A percentile compares a stretch with the other conserved stretches of the same genome.
Conservation (phyloP, 129 eudicot species). For the Arctium lappa region DNA sequence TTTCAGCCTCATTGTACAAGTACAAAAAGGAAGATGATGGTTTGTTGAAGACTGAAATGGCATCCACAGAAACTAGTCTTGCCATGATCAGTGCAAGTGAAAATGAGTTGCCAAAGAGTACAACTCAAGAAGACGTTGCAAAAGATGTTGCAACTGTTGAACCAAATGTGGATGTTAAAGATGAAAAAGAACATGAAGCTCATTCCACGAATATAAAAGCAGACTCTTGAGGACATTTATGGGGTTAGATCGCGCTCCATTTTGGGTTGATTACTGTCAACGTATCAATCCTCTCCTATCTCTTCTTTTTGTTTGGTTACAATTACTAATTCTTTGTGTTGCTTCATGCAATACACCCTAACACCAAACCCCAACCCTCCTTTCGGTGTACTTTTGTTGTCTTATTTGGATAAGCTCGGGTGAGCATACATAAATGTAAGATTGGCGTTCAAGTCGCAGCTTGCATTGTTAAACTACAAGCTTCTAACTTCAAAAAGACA, state of each 20-base stretch:
- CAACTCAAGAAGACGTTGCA: constrained; percentile 12
- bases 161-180: background rate
- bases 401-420: background rate
- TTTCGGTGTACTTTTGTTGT: background rate
- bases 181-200: constrained; percentile 14
- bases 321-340: background rate
- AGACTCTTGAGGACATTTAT: background rate
- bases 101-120: constrained; percentile 2
- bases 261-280: background rate
- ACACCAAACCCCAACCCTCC: background rate
- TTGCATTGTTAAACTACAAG: background rate
- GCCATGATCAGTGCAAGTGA: constrained; percentile 30
- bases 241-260: background rate
- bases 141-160: background rate
- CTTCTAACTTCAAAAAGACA: too few relatives aligned
- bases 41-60: constrained; percentile 13
- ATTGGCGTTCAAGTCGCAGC: background rate
- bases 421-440: constrained; percentile 5
- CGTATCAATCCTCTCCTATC: background rate
- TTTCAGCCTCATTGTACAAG: constrained; percentile 58
- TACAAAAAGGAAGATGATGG: constrained; percentile 47
- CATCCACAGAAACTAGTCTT: constrained; percentile 25
- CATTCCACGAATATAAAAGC: background rate
- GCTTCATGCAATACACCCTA: background rate
- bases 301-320: background rate